phyloP scores from a whole-genome alignment of 140 eudicot species.

The Ambrosia hybrid region DNA sequence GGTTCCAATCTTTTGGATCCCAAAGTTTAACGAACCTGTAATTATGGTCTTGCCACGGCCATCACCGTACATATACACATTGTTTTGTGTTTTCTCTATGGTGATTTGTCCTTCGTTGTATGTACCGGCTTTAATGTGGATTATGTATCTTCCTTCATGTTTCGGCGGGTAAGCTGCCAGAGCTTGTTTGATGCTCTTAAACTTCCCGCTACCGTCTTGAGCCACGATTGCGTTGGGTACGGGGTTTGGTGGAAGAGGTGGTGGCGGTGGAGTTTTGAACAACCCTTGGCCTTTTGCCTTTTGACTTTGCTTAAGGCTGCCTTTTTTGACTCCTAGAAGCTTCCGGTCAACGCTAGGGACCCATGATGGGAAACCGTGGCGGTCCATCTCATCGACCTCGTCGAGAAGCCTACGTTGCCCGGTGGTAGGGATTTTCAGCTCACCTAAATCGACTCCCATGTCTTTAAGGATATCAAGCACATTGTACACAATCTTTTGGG shows the following conservation, averaged over 20 bases:
- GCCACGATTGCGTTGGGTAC: conserved; percentile 62
- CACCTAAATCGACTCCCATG: conserved; percentile 31
- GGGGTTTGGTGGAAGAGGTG: conserved; percentile 36
- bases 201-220: conserved; percentile 65
- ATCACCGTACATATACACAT: conserved; percentile 71
- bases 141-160: conserved; percentile 45
- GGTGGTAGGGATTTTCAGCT: conserved; percentile 19
- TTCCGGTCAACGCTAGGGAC: conserved; percentile 52
- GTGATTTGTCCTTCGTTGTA: conserved; percentile 49
- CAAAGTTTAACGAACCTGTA: conserved; percentile 47
- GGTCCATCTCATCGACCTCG: conserved; percentile 28
- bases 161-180: conserved; percentile 53
- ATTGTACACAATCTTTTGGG: conserved; percentile 54
- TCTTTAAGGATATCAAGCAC: conserved; percentile 44
- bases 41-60: conserved; percentile 58
- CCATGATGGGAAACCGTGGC: conserved; percentile 67
- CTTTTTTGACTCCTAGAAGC: conserved; percentile 46
- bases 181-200: conserved; percentile 55
- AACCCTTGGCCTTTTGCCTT: conserved; percentile 29
- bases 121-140: conserved; percentile 52
- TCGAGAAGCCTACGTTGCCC: conserved; percentile 48
- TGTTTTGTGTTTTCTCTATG: conserved; percentile 37
- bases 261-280: conserved; percentile 41
- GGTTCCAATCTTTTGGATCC: conserved; percentile 35
- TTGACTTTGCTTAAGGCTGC: neutral